Evolutionary conservation across 2,329 filamentous ascomycete species (phyloP).

Genomic region (Claviceps citrina): DNA sequence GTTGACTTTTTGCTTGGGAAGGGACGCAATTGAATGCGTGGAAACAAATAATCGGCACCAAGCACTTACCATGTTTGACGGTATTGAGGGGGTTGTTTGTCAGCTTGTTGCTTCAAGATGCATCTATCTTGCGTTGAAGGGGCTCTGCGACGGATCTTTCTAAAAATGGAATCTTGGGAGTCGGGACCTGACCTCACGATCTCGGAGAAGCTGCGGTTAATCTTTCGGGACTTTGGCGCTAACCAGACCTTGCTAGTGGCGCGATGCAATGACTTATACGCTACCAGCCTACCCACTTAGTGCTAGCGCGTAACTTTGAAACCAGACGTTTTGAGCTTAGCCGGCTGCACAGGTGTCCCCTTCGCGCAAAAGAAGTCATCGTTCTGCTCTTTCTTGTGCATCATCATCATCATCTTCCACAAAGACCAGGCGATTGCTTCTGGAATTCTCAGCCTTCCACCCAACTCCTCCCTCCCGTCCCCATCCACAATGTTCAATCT

Average conservation of each 20-base stretch:
- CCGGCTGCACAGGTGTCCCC: slow-evolving; percentile 11
- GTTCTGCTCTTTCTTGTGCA: slow-evolving; percentile 6
- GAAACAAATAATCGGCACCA: not conserved
- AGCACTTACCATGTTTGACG: not conserved
- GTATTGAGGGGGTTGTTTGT: too few species aligned
- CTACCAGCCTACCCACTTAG: too few species aligned
- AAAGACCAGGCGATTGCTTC: not conserved
- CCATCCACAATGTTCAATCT: slow-evolving; percentile 54
- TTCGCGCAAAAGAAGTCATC: too few species aligned
- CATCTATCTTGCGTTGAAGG: too few species aligned
- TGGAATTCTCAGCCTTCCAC: too few species aligned
- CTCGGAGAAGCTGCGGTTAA: slow-evolving; percentile 16
- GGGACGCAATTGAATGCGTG: too few species aligned
- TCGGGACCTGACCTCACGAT: not conserved
- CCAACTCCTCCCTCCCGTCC: too few species aligned
- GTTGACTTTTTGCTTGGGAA: too few species aligned
- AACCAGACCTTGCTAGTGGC: too few species aligned
- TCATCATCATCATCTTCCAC: not conserved
- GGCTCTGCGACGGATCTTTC: not conserved
- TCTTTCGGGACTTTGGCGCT: not conserved
- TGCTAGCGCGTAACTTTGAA: too few species aligned
- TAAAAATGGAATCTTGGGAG: not conserved
- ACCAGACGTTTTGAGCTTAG: slow-evolving; percentile 4
- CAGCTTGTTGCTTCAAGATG: too few species aligned
- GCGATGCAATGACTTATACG: too few species aligned